A percentile compares a stretch with the other conserved stretches of the same genome.
These are phyloP conservation scores for Hypoxylon sp. DNA, from an alignment of 2,329 filamentous ascomycete genomes.

Conservation along the genomic window DNA sequence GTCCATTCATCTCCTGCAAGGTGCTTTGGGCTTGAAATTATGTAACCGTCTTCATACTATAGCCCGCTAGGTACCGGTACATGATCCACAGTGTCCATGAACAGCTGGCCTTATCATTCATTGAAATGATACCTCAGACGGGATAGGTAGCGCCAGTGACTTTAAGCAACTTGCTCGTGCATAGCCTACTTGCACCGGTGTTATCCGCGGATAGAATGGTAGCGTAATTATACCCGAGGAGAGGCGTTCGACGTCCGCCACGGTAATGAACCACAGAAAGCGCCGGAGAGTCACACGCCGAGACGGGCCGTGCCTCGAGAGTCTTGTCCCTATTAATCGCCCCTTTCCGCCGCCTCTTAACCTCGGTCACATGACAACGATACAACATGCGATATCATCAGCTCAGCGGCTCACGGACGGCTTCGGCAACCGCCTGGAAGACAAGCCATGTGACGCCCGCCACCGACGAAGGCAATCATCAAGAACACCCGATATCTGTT, in stretches of 20 bases:
- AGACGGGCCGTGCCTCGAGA: slow-evolving; percentile 13
- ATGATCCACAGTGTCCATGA: slow-evolving; percentile 15
- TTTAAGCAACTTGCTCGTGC: background rate
- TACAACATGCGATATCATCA: slow-evolving; percentile 35
- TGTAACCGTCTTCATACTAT: slow-evolving; percentile 11
- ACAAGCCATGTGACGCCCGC: slow-evolving; percentile 9
- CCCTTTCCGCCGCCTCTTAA: slow-evolving; percentile 17
- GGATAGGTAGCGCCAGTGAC: slow-evolving; percentile 11
- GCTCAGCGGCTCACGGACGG: background rate
- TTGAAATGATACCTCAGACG: background rate
- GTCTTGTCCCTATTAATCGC: slow-evolving; percentile 7
- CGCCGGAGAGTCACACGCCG: slow-evolving; percentile 24
- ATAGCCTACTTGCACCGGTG: slow-evolving; percentile 10
- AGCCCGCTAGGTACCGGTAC: slow-evolving; percentile 15
- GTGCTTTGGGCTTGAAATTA: slow-evolving; percentile 14
- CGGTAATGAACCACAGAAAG: slow-evolving; percentile 9
- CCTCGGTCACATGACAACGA: slow-evolving; percentile 20
- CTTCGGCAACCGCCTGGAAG: slow-evolving; percentile 18
- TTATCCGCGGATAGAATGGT: slow-evolving; percentile 14
- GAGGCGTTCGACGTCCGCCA: slow-evolving; percentile 21
- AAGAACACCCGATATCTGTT: slow-evolving; percentile 10
- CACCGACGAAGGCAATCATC: background rate
- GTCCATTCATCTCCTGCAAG: slow-evolving; percentile 20
- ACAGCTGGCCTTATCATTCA: background rate
- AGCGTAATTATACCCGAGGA: slow-evolving; percentile 13